These are phyloP conservation scores for Trypanosoma congolense DNA, from an alignment of 208 protist genomes.

Conservation along the genomic window DNA sequence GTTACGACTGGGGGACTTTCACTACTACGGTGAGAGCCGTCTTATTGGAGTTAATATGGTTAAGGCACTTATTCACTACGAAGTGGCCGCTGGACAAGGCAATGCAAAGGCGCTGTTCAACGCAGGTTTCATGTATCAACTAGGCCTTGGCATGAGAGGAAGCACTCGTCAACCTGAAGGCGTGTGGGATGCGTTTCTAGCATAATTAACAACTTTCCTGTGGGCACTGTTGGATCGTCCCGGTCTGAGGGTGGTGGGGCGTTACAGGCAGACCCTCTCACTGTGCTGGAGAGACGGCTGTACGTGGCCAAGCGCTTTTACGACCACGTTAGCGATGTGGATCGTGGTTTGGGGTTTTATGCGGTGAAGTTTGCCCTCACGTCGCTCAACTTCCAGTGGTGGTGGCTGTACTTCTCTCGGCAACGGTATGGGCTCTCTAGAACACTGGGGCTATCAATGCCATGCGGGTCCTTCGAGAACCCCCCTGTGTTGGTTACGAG, in stretches of 20 bases:
- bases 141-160: constrained; percentile 26
- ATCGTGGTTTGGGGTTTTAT: constrained; percentile 3
- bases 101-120: constrained; percentile 53
- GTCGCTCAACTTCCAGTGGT: constrained; percentile 36
- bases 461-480: constrained; percentile 4
- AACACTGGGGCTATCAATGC: constrained; percentile 9
- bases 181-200: constrained; percentile 12
- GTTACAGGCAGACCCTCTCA: constrained; percentile 1
- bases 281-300: constrained; percentile 20
- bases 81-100: constrained; percentile 26
- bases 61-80: constrained; percentile 57
- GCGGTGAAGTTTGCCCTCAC: constrained; percentile 26
- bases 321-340: constrained; percentile 21
- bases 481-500: constrained; percentile 13
- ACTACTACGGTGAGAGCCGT: constrained; percentile 55
- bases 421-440: constrained; percentile 20
- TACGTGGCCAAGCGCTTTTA: constrained; percentile 46
- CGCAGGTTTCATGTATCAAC: constrained; percentile 62
- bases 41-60: constrained; percentile 40
- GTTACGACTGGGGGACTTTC: constrained; percentile 66
- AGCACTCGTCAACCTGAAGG: not conserved
- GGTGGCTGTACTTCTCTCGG: constrained; percentile 28
- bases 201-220: constrained; percentile 14
- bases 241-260: not conserved
- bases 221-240: not conserved